Conservation (phyloP, 305 asterid genomes). For the Solanum chacoense region DNA sequence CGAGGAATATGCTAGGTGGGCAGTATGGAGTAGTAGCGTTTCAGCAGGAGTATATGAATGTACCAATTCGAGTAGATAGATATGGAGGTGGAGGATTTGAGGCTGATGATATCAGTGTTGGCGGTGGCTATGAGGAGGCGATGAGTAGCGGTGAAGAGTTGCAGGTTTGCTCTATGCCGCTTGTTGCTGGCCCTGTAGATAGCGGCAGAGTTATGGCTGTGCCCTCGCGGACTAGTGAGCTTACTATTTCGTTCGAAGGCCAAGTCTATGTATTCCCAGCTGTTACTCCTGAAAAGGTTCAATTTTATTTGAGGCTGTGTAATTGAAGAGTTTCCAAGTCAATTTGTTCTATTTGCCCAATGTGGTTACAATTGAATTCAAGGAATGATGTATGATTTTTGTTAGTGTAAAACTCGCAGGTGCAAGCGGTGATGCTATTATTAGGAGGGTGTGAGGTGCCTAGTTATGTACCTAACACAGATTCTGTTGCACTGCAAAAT, state of each 20-base stretch:
- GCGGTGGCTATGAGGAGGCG: neutral
- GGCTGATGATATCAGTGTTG: neutral
- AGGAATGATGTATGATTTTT: neutral
- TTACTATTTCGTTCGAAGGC: constrained; percentile 34
- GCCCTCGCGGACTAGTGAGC: constrained; percentile 9
- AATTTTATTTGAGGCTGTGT: neutral
- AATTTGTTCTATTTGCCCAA: neutral
- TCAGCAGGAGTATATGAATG: neutral
- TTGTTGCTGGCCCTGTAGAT: neutral
- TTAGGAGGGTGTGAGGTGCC: constrained; percentile 40
- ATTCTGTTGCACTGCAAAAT: constrained; percentile 13
- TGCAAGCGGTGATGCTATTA: constrained; percentile 66
- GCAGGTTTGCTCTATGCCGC: neutral
- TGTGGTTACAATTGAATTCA: neutral
- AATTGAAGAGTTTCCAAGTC: neutral
- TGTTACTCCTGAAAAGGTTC: constrained; percentile 52
- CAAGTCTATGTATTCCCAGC: constrained; percentile 52
- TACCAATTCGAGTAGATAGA: neutral
- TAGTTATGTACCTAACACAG: constrained; percentile 15
- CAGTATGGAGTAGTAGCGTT: neutral
- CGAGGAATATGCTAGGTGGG: neutral
- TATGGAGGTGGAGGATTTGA: neutral
- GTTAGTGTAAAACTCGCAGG: constrained; percentile 31
- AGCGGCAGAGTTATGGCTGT: neutral
- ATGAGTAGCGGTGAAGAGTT: constrained; percentile 1